phyloP scores from a whole-genome alignment of 257 asterid species.

The Nicotiana undulata region DNA sequence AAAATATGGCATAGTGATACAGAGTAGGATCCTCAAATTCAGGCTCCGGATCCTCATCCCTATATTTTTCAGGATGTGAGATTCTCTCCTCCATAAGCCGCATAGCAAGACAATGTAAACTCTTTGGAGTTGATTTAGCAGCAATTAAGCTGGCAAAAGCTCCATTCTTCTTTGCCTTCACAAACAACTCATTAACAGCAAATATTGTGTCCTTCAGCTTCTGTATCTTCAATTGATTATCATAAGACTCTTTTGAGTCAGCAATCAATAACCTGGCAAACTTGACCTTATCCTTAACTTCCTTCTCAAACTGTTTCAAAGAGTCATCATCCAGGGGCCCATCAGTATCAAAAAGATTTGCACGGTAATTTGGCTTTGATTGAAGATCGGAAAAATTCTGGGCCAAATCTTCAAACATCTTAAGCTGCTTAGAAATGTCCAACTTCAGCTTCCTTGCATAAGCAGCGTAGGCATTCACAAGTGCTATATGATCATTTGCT shows the following conservation, averaged over 20 bases:
- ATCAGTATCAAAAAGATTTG: slow-evolving; percentile 61
- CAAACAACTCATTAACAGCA: slow-evolving; percentile 82
- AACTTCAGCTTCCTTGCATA: slow-evolving; percentile 91
- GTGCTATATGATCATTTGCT: slow-evolving; percentile 76
- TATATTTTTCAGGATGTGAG: slow-evolving; percentile 82
- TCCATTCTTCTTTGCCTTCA: slow-evolving; percentile 90
- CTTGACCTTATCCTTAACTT: slow-evolving; percentile 92
- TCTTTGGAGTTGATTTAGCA: slow-evolving; percentile 95
- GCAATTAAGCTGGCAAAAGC: slow-evolving; percentile 79
- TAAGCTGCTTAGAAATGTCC: slow-evolving; percentile 80
- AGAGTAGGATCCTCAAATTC: slow-evolving; percentile 87
- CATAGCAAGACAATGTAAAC: slow-evolving; percentile 97
- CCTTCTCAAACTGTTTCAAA: slow-evolving; percentile 91
- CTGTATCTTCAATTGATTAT: slow-evolving; percentile 92
- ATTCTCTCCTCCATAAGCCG: slow-evolving; percentile 95
- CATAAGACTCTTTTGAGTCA: slow-evolving; percentile 87
- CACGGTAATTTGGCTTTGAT: slow-evolving; percentile 46
- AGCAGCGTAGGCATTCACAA: slow-evolving; percentile 80
- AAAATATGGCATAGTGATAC: slow-evolving; percentile 83
- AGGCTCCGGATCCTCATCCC: slow-evolving; percentile 59
- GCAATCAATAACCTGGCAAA: slow-evolving; percentile 74
- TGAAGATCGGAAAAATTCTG: slow-evolving; percentile 65
- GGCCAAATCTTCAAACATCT: slow-evolving; percentile 85
- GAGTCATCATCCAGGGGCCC: slow-evolving; percentile 87
- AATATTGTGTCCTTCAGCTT: slow-evolving; percentile 87